A percentile compares a stretch with the other conserved stretches of the same genome.
Evolutionary conservation across 202 grass and related monocot species (phyloP).

Genomic region (Zoysia matrella): DNA sequence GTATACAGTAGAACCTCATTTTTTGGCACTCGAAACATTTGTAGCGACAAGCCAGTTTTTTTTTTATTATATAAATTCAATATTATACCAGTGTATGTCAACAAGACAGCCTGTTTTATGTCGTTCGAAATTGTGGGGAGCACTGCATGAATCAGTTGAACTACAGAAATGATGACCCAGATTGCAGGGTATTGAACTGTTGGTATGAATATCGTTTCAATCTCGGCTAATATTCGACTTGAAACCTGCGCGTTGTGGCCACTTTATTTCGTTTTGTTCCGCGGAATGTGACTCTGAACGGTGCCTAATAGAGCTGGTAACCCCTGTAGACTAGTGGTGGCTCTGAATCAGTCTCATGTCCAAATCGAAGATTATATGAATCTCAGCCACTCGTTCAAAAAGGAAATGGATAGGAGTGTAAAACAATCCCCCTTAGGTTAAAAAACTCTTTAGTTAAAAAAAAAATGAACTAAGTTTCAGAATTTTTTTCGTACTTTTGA

Average conservation of each 20-base stretch:
- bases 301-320: too few relatives aligned
- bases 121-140: neutral
- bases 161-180: neutral
- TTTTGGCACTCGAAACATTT: conserved; percentile 26
- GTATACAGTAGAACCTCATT: conserved; percentile 32
- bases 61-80: neutral
- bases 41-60: conserved; percentile 2
- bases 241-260: neutral
- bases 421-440: neutral
- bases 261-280: neutral
- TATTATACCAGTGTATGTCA: conserved; percentile 33
- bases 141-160: neutral
- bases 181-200: too few relatives aligned
- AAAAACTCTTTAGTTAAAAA: neutral
- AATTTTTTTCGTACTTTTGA: too few relatives aligned
- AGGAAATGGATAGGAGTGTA: neutral
- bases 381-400: neutral
- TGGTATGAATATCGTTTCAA: neutral
- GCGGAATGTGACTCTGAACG: neutral
- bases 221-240: neutral
- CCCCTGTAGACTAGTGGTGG: too few relatives aligned
- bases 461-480: neutral
- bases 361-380: too few relatives aligned
- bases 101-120: neutral
- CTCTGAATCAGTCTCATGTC: too few relatives aligned